Conservation (phyloP, 768 basidiomycete species). For the Pholiota molesta region DNA sequence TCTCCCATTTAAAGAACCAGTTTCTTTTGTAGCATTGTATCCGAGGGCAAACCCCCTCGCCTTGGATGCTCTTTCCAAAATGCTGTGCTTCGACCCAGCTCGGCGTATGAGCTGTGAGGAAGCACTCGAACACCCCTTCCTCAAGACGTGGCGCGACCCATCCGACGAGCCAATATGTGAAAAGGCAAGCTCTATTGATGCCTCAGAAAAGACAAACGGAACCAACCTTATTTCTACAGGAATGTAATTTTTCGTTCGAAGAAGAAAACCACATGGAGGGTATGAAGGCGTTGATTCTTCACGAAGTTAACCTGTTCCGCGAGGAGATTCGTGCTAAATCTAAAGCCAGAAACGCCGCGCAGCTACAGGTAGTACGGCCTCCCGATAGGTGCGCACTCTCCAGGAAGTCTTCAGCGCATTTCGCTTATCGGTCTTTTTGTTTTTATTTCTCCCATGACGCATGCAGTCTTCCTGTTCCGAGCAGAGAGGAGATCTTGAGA, state of each 20-base stretch:
- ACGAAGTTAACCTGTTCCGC: constrained; percentile 90
- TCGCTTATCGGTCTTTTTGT: background rate
- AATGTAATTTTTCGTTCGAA: constrained; percentile 98
- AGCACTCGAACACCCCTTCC: constrained; percentile 92
- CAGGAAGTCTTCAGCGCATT: background rate
- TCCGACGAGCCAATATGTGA: constrained; percentile 91
- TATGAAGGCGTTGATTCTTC: constrained; percentile 94
- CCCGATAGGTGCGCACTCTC: constrained; percentile 65
- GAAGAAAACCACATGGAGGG: constrained; percentile 96
- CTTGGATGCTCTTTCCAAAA: constrained; percentile 87
- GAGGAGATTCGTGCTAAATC: constrained; percentile 87
- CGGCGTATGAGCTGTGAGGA: constrained; percentile 96
- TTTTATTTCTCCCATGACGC: background rate
- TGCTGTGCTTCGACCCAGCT: constrained; percentile 95
- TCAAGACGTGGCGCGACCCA: constrained; percentile 97
- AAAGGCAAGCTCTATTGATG: constrained; percentile 45
- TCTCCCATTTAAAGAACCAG: constrained; percentile 93
- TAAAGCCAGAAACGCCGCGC: constrained; percentile 53
- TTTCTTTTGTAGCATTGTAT: constrained; percentile 89
- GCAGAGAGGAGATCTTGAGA: constrained; percentile 78
- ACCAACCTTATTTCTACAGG: constrained; percentile 42
- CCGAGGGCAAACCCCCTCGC: constrained; percentile 93
- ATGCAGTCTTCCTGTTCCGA: constrained; percentile 73
- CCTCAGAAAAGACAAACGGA: background rate
- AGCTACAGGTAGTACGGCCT: constrained; percentile 53